phyloP scores from a whole-genome alignment of 2,329 filamentous ascomycete genomes.

The Pseudophaeomoniella oleicola region DNA sequence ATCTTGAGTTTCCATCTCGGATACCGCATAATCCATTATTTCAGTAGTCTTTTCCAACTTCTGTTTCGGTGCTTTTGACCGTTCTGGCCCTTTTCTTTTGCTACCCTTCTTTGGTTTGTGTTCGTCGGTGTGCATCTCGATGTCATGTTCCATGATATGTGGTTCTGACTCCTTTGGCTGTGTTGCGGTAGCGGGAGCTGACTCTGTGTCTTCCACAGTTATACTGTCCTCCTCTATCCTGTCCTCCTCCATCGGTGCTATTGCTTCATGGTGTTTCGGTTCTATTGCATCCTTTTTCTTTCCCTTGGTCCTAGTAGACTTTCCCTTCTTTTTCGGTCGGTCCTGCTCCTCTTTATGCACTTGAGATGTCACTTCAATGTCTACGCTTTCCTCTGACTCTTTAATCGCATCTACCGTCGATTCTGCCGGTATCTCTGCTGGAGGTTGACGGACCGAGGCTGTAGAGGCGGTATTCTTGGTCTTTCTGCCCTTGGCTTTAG shows the following conservation, averaged over 20 bases:
- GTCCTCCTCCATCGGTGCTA: not conserved
- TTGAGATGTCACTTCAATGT: not conserved
- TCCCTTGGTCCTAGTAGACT: not conserved
- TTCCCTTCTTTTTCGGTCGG: not conserved
- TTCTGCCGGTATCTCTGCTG: not conserved
- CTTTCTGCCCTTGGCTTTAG: slow-evolving; percentile 5
- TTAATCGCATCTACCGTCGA: not conserved
- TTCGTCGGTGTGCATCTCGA: not conserved
- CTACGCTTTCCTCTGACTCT: not conserved
- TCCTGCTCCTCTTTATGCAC: not conserved
- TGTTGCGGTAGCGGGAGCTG: too few relatives aligned
- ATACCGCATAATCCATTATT: not conserved
- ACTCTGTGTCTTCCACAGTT: not conserved
- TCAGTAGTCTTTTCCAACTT: not conserved
- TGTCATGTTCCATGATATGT: not conserved
- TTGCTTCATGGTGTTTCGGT: too few relatives aligned
- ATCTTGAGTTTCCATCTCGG: slow-evolving; percentile 3
- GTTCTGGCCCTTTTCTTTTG: not conserved
- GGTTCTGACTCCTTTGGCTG: not conserved
- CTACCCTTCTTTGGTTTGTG: not conserved
- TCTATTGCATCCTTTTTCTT: not conserved
- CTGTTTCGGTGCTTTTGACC: not conserved
- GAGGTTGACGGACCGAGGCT: not conserved
- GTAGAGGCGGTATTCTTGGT: slow-evolving; percentile 9
- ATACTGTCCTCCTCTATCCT: not conserved